Conservation (phyloP, 148 eudicot species). For the Arbutus unedo region DNA sequence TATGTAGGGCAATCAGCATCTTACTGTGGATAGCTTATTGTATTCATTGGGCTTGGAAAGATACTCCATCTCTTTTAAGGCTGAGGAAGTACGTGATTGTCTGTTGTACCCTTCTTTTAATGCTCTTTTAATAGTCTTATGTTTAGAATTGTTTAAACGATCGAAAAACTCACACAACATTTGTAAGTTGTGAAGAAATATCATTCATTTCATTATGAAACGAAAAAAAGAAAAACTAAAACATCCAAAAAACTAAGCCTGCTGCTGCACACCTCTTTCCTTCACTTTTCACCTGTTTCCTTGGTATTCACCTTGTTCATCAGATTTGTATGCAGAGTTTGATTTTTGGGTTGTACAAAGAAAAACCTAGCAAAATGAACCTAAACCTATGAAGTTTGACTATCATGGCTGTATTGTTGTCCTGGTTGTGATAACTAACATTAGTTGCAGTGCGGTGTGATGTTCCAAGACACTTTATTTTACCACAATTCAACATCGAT, state of each 20-base stretch:
- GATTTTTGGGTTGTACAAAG: not conserved
- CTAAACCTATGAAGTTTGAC: not conserved
- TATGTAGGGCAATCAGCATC: conserved; percentile 57
- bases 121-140: not conserved
- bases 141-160: not conserved
- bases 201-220: not conserved
- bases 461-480: not conserved
- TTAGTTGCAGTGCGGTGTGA: not conserved
- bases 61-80: conserved; percentile 64
- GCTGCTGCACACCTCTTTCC: not conserved
- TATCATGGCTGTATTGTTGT: not conserved
- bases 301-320: not conserved
- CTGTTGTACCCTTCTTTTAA: not conserved
- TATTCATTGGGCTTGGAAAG: conserved; percentile 69
- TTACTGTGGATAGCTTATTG: conserved; percentile 71
- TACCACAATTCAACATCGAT: not conserved
- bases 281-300: not conserved
- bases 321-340: not conserved
- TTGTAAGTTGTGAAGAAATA: not conserved
- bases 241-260: not conserved
- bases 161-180: not conserved
- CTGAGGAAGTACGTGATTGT: conserved; percentile 66
- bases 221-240: not conserved
- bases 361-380: not conserved
- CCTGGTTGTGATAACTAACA: not conserved